Evolutionary conservation across 1,139 yeast species (phyloP), one percentile per base, ranked within the genome.

Genomic region (Protomyces inundatus): DNA sequence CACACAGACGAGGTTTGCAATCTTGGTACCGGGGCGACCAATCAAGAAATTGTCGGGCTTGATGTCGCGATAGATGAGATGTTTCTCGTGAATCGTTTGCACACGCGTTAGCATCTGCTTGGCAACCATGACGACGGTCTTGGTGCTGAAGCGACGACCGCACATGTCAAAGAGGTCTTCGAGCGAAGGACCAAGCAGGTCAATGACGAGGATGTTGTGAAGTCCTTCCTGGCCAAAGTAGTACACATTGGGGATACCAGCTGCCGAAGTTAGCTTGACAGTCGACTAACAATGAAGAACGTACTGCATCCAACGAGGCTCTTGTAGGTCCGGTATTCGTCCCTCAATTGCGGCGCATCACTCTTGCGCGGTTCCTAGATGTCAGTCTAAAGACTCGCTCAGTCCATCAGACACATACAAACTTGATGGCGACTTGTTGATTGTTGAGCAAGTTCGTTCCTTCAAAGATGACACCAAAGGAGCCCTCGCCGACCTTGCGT

Each of bases 121-220:
- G 40, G 97, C 95, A 58, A 90, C 85, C 80, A 88, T 88, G 61
- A 88, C 93, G 7, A 90, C 95, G 0, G 98, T 91, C 77, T 91
- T 90, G 67, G 88, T 84, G 63, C 87, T 81, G 75, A 93, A 93
- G 71, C 86, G 83, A 68, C 98, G 83, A 42, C 97, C 97, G 78
- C 98, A 93, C 98, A 97, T 91, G 76, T 93, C 98, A 76, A 93
- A 93, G 73, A 93, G 80, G 77, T 93, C 98, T 75, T 93, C 98
- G 68, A 93, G 80, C 1, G 96, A 88, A 1, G 98, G 98, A 16
- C 98, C 98, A 69, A 93, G 81, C 67, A 93, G 81, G 75, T 93
- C 98, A 72, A 93, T 90, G 54, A 93, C 96, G 69, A 93, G 81
- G 65, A 93, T 90, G 76, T 90, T 90, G 77, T 93, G 97, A 71